Percentiles rank a stretch among this genome's conserved stretches.
These are phyloP conservation scores for Podospora fimiseda DNA, from an alignment of 495 filamentous ascomycete genomes.

Conservation along the genomic window DNA sequence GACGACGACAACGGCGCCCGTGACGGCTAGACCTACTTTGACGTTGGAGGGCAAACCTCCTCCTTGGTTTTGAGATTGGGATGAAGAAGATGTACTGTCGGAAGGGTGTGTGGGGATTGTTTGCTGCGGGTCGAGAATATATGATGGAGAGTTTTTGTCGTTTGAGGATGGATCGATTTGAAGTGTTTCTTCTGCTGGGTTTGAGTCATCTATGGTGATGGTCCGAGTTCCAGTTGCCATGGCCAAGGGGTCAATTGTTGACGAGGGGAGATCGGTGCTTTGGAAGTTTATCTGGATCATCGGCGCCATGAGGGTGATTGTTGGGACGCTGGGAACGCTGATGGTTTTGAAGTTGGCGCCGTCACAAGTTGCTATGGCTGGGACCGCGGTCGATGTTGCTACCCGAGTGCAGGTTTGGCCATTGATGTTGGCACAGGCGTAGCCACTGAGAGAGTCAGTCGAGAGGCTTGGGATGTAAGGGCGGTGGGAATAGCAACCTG, in stretches of 20 bases:
- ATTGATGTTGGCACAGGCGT: constrained; percentile 28
- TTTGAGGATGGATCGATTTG: constrained; percentile 8
- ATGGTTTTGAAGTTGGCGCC: constrained; percentile 19
- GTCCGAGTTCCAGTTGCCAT: constrained; percentile 6
- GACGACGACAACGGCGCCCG: constrained; percentile 13
- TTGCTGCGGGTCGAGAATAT: neutral
- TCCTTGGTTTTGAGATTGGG: neutral
- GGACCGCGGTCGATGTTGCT: constrained; percentile 22
- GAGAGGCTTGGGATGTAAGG: too few species aligned
- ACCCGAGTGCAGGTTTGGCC: constrained; percentile 28
- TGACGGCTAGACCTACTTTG: constrained; percentile 24
- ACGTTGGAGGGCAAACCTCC: constrained; percentile 3
- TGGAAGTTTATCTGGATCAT: constrained; percentile 37
- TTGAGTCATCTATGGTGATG: constrained; percentile 6
- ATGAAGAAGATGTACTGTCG: neutral
- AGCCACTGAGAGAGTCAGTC: constrained; percentile 17
- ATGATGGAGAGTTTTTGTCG: neutral
- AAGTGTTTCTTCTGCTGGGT: constrained; percentile 11
- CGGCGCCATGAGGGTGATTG: constrained; percentile 26
- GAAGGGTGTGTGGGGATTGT: neutral
- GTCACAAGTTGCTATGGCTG: constrained; percentile 26
- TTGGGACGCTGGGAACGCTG: constrained; percentile 16
- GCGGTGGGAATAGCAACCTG: constrained; percentile 15
- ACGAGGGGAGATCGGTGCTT: constrained; percentile 18
- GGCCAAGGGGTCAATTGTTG: neutral